A percentile compares a stretch with the other conserved stretches of the same genome.
Conservation (phyloP, 2,329 filamentous ascomycete genomes). For the Aureobasidium mangrovei region DNA sequence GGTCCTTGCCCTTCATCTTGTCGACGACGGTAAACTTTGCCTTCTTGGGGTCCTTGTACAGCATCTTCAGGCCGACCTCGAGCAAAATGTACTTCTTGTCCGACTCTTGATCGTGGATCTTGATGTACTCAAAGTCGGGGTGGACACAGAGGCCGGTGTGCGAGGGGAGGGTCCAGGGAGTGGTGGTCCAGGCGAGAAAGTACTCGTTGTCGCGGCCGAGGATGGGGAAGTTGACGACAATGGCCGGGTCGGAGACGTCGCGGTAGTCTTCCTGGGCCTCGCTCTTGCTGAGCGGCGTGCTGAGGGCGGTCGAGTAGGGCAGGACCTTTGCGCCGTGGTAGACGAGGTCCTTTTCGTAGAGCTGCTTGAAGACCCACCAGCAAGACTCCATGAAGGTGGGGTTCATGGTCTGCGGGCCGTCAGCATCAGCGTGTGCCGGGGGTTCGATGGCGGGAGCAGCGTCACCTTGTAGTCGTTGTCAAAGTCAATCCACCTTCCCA, state of each 20-base stretch:
- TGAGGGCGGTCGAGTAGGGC: conserved; percentile 88
- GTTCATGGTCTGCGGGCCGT: conserved; percentile 62
- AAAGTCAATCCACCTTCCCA: conserved; percentile 95
- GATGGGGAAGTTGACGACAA: conserved; percentile 82
- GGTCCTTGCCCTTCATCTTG: conserved; percentile 71
- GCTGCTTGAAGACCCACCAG: conserved; percentile 95
- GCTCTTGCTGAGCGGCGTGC: conserved; percentile 85
- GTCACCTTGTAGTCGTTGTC: conserved; percentile 80
- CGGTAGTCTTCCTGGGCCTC: conserved; percentile 94
- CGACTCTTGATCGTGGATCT: conserved; percentile 73
- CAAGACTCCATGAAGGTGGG: conserved; percentile 89
- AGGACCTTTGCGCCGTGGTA: conserved; percentile 89
- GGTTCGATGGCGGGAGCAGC: not conserved
- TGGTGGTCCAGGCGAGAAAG: conserved; percentile 83
- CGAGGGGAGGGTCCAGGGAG: conserved; percentile 77
- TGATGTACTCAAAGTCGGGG: conserved; percentile 77
- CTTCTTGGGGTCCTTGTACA: conserved; percentile 95
- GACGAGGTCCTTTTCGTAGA: conserved; percentile 81
- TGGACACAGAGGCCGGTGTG: conserved; percentile 70
- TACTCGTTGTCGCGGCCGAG: conserved; percentile 61
- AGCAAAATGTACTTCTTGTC: conserved; percentile 79
- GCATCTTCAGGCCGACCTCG: conserved; percentile 67
- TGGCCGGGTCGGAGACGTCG: conserved; percentile 80
- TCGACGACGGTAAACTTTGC: conserved; percentile 78
- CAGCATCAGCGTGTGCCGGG: not conserved